A percentile compares a stretch with the other conserved stretches of the same genome.
Conservation (phyloP, 228 moss, liverwort and hornwort species). For the Sphagnum magellanicum region DNA sequence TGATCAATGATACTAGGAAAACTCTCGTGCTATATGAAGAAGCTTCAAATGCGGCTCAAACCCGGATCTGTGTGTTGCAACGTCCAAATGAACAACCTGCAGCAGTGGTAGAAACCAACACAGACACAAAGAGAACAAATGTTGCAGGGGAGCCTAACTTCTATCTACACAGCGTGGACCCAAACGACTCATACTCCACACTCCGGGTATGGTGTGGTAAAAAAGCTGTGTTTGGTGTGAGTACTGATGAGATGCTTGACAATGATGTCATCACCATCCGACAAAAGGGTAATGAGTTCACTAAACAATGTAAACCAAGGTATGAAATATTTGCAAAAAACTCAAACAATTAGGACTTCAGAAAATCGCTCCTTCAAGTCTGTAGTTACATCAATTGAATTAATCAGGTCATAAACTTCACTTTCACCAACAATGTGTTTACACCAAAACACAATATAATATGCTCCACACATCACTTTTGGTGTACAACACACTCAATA, state of each 20-base stretch:
- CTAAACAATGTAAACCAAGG: background rate
- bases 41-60: background rate
- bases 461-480: no score
- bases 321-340: background rate
- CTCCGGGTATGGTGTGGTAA: background rate
- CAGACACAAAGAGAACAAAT: background rate
- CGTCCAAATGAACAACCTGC: background rate
- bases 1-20: background rate
- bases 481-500: no score
- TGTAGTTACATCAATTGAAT: no score
- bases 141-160: background rate
- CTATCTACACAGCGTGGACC: background rate
- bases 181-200: background rate
- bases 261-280: background rate
- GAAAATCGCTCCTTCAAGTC: no score
- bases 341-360: no score
- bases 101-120: background rate
- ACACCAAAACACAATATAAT: no score
- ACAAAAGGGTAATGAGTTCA: background rate
- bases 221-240: background rate
- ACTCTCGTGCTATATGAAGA: background rate
- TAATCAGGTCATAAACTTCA: no score
- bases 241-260: slow-evolving; percentile 1
- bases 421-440: no score
- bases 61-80: background rate